Evolutionary conservation across 2,329 filamentous ascomycete genomes (phyloP).

Genomic region (Aspergillus vadensis): DNA sequence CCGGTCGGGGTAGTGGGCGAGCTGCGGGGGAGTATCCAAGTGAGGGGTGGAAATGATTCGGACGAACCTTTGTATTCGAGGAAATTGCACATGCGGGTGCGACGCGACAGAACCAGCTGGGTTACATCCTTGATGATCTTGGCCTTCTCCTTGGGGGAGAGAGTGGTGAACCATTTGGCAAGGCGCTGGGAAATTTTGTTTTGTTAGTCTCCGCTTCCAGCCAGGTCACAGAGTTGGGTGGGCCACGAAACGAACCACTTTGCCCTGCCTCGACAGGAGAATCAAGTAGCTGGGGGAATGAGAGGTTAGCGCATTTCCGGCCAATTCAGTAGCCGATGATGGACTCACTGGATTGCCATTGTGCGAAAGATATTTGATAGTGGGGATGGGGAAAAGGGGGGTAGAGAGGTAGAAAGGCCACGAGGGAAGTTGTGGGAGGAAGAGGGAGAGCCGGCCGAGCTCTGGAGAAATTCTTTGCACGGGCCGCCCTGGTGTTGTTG

Average conservation of each 20-base stretch:
- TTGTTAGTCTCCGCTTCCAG: slow-evolving; percentile 29
- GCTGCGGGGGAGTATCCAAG: slow-evolving; percentile 3
- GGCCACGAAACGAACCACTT: slow-evolving; percentile 74
- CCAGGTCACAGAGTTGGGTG: slow-evolving; percentile 36
- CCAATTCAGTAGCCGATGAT: background rate
- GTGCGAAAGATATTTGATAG: slow-evolving; percentile 12
- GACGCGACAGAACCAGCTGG: slow-evolving; percentile 90
- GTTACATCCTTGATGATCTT: slow-evolving; percentile 99
- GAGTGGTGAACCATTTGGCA: slow-evolving; percentile 98
- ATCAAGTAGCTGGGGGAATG: slow-evolving; percentile 79
- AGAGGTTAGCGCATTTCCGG: slow-evolving; percentile 22
- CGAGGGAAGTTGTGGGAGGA: slow-evolving; percentile 16
- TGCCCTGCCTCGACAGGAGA: slow-evolving; percentile 95
- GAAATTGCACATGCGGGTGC: slow-evolving; percentile 99
- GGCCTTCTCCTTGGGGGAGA: slow-evolving; percentile 97
- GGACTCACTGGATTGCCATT: slow-evolving; percentile 41
- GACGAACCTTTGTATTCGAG: slow-evolving; percentile 91
- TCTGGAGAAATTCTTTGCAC: slow-evolving; percentile 23
- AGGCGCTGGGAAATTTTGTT: slow-evolving; percentile 68
- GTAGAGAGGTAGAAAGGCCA: slow-evolving; percentile 17
- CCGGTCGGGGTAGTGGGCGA: slow-evolving; percentile 3
- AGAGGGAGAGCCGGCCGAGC: slow-evolving; percentile 8
- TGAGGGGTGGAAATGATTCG: background rate
- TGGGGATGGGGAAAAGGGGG: slow-evolving; percentile 1
- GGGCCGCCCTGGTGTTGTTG: slow-evolving; percentile 16